Percentiles rank a stretch among this genome's conserved stretches.
Evolutionary conservation across 495 filamentous ascomycete species (phyloP).

Genomic region (Trichoderma reesei): DNA sequence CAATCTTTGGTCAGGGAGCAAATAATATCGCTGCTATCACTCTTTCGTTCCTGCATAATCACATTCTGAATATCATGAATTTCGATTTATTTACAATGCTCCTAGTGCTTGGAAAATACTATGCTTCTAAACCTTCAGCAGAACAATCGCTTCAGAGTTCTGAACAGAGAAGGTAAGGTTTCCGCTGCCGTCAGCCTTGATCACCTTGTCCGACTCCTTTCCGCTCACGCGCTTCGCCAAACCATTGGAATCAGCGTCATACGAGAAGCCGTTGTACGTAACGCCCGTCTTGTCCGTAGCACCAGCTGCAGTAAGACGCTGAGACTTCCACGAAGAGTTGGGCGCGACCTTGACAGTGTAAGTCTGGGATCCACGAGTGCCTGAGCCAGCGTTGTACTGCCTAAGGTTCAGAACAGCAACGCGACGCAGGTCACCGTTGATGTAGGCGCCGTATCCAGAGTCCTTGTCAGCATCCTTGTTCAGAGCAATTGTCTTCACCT

Average conservation of each 20-base stretch:
- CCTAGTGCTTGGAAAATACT: no score
- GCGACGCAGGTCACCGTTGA: background rate
- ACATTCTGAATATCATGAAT: no score
- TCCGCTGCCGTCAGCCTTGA: background rate
- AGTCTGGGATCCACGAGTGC: background rate
- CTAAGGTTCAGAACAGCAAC: background rate
- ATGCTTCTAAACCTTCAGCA: background rate
- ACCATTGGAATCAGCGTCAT: background rate
- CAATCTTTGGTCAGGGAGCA: no score
- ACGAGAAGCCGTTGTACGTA: background rate
- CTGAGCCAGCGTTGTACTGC: background rate
- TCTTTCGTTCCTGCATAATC: no score
- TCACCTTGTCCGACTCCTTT: background rate
- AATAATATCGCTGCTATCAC: no score
- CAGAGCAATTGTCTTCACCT: background rate
- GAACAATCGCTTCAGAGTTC: background rate
- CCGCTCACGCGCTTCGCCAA: background rate
- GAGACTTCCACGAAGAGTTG: background rate
- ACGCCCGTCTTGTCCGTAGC: background rate
- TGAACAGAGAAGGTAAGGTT: background rate
- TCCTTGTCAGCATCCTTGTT: background rate
- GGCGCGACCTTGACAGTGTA: background rate
- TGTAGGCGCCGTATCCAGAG: background rate
- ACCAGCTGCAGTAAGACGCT: background rate
- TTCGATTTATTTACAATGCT: no score